Evolutionary conservation across 352 stramenopile genomes (phyloP), one percentile per base, ranked within the genome.

Genomic region (Globisporangium sylvaticum): DNA sequence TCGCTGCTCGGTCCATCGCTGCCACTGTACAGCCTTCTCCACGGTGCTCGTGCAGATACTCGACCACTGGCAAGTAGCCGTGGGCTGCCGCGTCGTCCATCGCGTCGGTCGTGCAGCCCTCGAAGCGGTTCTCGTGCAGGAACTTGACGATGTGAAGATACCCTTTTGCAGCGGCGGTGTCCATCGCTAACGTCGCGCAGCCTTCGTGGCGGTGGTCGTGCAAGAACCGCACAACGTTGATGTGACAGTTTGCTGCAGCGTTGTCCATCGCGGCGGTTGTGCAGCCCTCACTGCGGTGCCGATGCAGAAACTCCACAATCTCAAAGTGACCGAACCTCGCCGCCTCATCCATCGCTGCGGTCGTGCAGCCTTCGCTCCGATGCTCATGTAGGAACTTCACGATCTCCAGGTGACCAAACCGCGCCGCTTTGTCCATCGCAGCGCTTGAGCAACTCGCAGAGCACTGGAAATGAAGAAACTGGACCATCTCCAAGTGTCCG

Each of bases 1-100:
- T n/a, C 24, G 25, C 25, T 0, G 54, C 54, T 25, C 3, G 10
- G 12, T 29, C 54, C 31, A 59, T 59, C 6, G 54, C 54, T 15
- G 27, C 54, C 27, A 52, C 15, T 52, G 32, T 32, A n/a, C 56
- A 52, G 24, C 14, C 20, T 24, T 52, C 62, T 1, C 20, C 6
- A 22, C 46, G 46, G 4, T 66, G n/a, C 4, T 66, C 46, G 14
- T 66, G 50, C 24, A 66, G 61, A 32, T 61, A 66, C n/a, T 66
- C 8, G 3, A 61, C 55, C 8, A 61, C 29, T 31, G 25, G 8
- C 3, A 48, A 29, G 34, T 27, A 46, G 2, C 55, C 27, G 24
- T 29, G 22, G 10, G 24, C 15, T 20, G 55, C 55, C 20, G 55
- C 55, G 7, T 42, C 20, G 20, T 60, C 55, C 15, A 60, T 44